Percentiles rank a stretch among this genome's conserved stretches.
phyloP scores from a whole-genome alignment of 495 filamentous ascomycete species.

The Neurospora tetrasperma region DNA sequence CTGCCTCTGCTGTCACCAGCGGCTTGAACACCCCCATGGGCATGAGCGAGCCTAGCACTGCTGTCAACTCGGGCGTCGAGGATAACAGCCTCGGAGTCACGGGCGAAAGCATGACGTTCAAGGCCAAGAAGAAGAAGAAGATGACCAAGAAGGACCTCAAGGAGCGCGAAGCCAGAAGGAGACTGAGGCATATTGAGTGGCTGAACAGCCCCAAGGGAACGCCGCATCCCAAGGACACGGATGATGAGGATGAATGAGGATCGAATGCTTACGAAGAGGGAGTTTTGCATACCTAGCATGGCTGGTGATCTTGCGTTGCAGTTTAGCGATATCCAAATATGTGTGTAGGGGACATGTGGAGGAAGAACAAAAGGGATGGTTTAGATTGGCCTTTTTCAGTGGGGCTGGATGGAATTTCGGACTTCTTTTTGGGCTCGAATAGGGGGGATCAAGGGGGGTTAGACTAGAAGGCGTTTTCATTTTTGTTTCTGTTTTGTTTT shows the following conservation, averaged over 20 bases:
- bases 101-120: slow-evolving; percentile 69
- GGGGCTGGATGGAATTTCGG: not conserved
- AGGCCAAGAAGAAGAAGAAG: slow-evolving; percentile 92
- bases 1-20: slow-evolving; percentile 48
- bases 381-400: not conserved
- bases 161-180: slow-evolving; percentile 76
- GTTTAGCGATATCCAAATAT: not conserved
- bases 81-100: slow-evolving; percentile 36
- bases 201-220: slow-evolving; percentile 69
- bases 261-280: not conserved
- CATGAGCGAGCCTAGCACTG: slow-evolving; percentile 38
- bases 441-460: not conserved
- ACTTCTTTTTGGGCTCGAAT: not conserved
- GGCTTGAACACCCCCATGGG: slow-evolving; percentile 23
- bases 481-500: not conserved
- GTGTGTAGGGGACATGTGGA: not conserved
- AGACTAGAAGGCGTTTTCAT: not conserved
- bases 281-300: not conserved
- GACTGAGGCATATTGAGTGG: slow-evolving; percentile 95
- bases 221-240: slow-evolving; percentile 65
- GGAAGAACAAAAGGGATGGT: not conserved
- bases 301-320: not conserved
- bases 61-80: slow-evolving; percentile 78
- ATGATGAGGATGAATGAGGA: slow-evolving; percentile 53
- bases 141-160: slow-evolving; percentile 91